Percentiles rank a stretch among this genome's conserved stretches.
Conservation (phyloP, 2,329 filamentous ascomycete species). For the Pezicula radicicola region DNA sequence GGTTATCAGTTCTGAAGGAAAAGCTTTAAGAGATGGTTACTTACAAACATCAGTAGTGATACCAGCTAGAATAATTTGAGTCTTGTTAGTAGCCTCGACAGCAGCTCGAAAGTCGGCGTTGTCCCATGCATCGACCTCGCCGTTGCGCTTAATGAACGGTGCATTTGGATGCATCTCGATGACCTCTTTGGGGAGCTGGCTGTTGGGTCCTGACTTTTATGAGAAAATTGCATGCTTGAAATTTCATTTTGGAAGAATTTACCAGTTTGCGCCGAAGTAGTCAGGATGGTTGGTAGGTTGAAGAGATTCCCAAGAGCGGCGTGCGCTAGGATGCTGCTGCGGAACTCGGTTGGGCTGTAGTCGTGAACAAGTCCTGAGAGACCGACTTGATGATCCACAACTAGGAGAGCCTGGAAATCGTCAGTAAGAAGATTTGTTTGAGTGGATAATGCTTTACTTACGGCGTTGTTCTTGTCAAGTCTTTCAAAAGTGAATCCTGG, state of each 20-base stretch:
- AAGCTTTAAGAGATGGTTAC: conserved; percentile 8
- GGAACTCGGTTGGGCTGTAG: conserved; percentile 62
- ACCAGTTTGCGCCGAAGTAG: conserved; percentile 62
- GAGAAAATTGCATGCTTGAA: conserved; percentile 1
- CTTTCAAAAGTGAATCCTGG: conserved; percentile 28
- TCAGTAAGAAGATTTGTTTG: not conserved
- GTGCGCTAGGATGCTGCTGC: conserved; percentile 66
- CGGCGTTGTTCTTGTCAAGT: conserved; percentile 31
- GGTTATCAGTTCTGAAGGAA: not conserved
- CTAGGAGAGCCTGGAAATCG: conserved; percentile 44
- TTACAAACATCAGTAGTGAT: conserved; percentile 72
- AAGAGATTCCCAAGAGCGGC: conserved; percentile 64
- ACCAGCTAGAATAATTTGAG: conserved; percentile 69
- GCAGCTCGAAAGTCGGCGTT: conserved; percentile 66
- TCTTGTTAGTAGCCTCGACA: conserved; percentile 60
- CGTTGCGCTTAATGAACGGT: conserved; percentile 63
- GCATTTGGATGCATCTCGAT: conserved; percentile 62
- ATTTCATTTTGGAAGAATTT: not conserved
- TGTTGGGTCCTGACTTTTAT: conserved; percentile 57
- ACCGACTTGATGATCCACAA: conserved; percentile 59
- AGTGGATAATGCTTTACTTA: conserved; percentile 9
- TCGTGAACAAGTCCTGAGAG: conserved; percentile 61
- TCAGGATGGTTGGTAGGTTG: conserved; percentile 65
- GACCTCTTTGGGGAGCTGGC: conserved; percentile 68
- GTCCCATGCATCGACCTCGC: conserved; percentile 77